A percentile compares a stretch with the other conserved stretches of the same genome.
These are phyloP conservation scores for Haplographium delicatum DNA, from an alignment of 495 filamentous ascomycete genomes.

Conservation along the genomic window DNA sequence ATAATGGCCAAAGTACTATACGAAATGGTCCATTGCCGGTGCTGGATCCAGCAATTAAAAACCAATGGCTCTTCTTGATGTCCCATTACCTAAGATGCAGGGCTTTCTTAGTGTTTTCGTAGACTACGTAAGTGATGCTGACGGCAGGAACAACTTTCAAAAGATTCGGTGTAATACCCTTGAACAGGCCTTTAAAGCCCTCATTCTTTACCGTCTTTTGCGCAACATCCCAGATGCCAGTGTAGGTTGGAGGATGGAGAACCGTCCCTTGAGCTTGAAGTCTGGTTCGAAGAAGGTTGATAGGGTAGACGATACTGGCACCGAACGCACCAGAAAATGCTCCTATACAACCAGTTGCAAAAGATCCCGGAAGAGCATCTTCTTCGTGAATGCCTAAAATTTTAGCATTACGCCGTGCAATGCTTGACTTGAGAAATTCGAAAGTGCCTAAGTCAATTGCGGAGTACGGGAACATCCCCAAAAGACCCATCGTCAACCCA, in stretches of 20 bases:
- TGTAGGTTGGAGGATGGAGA: slow-evolving; percentile 87
- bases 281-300: slow-evolving; percentile 91
- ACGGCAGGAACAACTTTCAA: slow-evolving; percentile 96
- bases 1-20: too few species aligned
- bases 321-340: slow-evolving; percentile 88
- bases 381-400: slow-evolving; percentile 69
- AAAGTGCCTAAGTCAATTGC: slow-evolving; percentile 96
- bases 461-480: slow-evolving; percentile 97
- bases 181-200: slow-evolving; percentile 83
- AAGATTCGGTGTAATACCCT: slow-evolving; percentile 90
- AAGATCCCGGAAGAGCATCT: slow-evolving; percentile 69
- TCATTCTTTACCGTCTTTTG: slow-evolving; percentile 76
- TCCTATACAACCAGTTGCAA: slow-evolving; percentile 77
- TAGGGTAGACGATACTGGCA: slow-evolving; percentile 87
- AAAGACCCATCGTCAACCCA: slow-evolving; percentile 82
- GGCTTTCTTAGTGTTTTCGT: slow-evolving; percentile 83
- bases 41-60: too few species aligned
- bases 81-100: slow-evolving; percentile 18
- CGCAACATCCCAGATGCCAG: slow-evolving; percentile 79
- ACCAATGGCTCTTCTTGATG: too few species aligned
- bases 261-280: slow-evolving; percentile 92
- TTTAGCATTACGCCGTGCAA: slow-evolving; percentile 66
- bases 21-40: too few species aligned
- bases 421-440: slow-evolving; percentile 77
- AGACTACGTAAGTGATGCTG: slow-evolving; percentile 95